These are phyloP conservation scores for Monosporascus sp. DNA, from an alignment of 2,329 filamentous ascomycete genomes.

Conservation along the genomic window DNA sequence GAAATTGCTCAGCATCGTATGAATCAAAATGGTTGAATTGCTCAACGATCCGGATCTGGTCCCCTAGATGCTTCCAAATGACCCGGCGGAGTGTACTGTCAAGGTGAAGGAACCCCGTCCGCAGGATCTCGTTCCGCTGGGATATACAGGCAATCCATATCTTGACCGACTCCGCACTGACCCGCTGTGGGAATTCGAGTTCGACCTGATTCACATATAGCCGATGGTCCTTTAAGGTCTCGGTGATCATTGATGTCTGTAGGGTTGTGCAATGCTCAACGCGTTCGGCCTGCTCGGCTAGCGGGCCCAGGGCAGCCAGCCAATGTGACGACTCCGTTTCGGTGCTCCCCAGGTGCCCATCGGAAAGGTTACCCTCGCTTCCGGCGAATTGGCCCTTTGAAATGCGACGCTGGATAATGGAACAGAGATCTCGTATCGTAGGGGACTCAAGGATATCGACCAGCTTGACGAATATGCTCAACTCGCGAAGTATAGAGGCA, in stretches of 20 bases:
- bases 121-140: constrained; percentile 58
- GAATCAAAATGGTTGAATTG: constrained; percentile 36
- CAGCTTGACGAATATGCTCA: constrained; percentile 51
- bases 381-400: background rate
- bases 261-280: constrained; percentile 64
- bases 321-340: constrained; percentile 7
- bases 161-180: constrained; percentile 34
- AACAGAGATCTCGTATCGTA: constrained; percentile 27
- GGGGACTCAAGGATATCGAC: constrained; percentile 56
- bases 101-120: constrained; percentile 65
- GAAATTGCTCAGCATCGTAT: constrained; percentile 31
- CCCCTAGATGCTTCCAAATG: constrained; percentile 50
- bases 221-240: constrained; percentile 54
- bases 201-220: constrained; percentile 78
- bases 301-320: constrained; percentile 5
- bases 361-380: background rate
- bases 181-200: constrained; percentile 44
- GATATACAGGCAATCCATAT: constrained; percentile 46
- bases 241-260: constrained; percentile 74
- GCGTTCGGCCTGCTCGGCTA: constrained; percentile 29
- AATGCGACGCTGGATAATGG: constrained; percentile 1
- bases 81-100: constrained; percentile 54
- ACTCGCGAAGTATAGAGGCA: constrained; percentile 56
- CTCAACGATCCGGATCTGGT: constrained; percentile 37
- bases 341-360: background rate